Evolutionary conservation across 805 yeast genomes (phyloP), one percentile per base, ranked within the genome.

Genomic region (Ogataea minuta): DNA sequence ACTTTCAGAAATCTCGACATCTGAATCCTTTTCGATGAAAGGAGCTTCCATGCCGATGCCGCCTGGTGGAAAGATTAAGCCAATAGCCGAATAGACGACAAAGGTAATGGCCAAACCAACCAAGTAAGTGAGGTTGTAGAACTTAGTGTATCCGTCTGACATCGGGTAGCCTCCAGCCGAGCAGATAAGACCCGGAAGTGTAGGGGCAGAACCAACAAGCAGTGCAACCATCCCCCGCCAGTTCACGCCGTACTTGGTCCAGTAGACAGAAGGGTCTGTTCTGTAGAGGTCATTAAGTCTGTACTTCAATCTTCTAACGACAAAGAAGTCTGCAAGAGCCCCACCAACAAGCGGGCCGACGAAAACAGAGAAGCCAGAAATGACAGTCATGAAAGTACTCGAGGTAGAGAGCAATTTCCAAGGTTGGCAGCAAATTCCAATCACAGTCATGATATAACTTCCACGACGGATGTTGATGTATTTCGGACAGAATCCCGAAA

Each of bases 351-450:
- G 41, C 11, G 56, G 56, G 8, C 49, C 53, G 7, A 50, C 48
- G 36, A 88, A 87, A 9, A 86, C 87, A 0, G 95, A 72, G 57
- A 85, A 87, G 1, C 95, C 91, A 25, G 82, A 72, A 37, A 87
- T 65, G 52, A 85, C 87, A 8, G 90, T 81, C 23, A 91, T 78
- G 48, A 70, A 68, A 6, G 56, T 57, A 11, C 63, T 50, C 2
- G 72, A 57, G 15, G 64, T 54, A 31, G 63, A 56, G 31, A 63
- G 57, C 15, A 70, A 56, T 23, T 56, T 54, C 75, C 75, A 70
- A 9, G 75, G 75, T 41, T 64, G 66, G 20, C 61, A 54, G 9
- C 52, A 58, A 55, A 66, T 56, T 4, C 69, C 59, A 21, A 63
- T 45, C 23, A 53, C 31, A 20, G 57, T 57, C 36, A 66, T 66